phyloP scores from a whole-genome alignment of 257 asterid species.

The Solanum paucissectum region DNA sequence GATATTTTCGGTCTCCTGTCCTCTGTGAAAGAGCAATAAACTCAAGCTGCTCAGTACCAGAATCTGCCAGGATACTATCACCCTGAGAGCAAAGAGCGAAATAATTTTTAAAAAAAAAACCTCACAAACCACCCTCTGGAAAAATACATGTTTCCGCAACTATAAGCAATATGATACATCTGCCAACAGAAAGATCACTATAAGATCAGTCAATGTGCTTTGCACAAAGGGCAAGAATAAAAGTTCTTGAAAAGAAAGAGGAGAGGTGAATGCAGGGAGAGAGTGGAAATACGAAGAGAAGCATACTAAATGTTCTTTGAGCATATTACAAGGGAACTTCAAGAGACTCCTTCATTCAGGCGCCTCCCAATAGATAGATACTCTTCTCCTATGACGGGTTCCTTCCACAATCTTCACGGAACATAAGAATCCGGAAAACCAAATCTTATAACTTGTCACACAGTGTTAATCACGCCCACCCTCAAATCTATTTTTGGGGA shows the following conservation, averaged over 20 bases:
- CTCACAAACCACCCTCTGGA: not conserved
- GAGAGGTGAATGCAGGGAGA: not conserved
- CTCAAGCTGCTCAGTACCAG: slow-evolving; percentile 96
- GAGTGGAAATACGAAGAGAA: not conserved
- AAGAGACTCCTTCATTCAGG: not conserved
- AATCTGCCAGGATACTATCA: slow-evolving; percentile 93
- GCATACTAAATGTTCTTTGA: not conserved
- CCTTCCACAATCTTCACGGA: not conserved
- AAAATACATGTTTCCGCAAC: not conserved
- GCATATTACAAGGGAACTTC: not conserved
- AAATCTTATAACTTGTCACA: not conserved
- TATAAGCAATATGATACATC: not conserved
- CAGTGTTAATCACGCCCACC: not conserved
- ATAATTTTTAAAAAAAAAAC: not conserved
- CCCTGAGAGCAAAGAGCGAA: slow-evolving; percentile 47
- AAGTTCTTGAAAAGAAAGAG: not conserved
- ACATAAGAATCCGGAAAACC: not conserved
- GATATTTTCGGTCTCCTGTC: slow-evolving; percentile 86
- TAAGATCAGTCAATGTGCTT: not conserved
- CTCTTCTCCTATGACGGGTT: not conserved
- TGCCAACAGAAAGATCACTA: not conserved
- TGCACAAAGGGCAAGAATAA: not conserved
- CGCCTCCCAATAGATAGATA: not conserved
- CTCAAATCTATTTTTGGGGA: not conserved
- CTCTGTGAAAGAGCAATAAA: slow-evolving; percentile 98